These are phyloP conservation scores for Isabelozyma pseudorhagii DNA, from an alignment of 805 yeast species.

Conservation along the genomic window DNA sequence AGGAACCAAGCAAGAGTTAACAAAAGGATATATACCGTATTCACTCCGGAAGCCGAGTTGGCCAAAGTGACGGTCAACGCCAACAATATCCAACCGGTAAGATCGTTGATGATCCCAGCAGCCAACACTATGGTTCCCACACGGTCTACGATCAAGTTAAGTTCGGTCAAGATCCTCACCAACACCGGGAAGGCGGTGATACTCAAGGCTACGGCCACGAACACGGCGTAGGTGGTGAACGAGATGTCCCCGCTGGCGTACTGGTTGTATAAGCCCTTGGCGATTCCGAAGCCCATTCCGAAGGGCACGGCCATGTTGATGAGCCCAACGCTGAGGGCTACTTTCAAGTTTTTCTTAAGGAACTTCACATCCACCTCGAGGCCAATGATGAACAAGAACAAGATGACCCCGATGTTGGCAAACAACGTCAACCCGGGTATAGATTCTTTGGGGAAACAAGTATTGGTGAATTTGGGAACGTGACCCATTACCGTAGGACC, in stretches of 20 bases:
- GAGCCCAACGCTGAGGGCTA: constrained; percentile 67
- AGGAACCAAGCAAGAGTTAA: constrained; percentile 70
- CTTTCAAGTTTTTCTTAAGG: constrained; percentile 55
- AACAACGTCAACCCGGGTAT: constrained; percentile 62
- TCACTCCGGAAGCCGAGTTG: constrained; percentile 65
- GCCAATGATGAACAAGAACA: constrained; percentile 74
- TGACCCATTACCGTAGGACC: constrained; percentile 77
- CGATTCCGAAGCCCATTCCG: constrained; percentile 71
- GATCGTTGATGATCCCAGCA: constrained; percentile 79
- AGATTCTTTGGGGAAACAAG: constrained; percentile 63
- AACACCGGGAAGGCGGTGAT: constrained; percentile 85
- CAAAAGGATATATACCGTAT: constrained; percentile 65
- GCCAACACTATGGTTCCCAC: constrained; percentile 73
- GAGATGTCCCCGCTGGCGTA: constrained; percentile 36
- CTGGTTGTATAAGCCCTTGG: constrained; percentile 63
- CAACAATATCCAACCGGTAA: constrained; percentile 76
- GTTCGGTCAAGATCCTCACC: constrained; percentile 73
- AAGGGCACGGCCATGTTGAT: constrained; percentile 76
- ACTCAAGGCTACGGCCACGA: constrained; percentile 79
- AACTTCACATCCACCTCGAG: constrained; percentile 72
- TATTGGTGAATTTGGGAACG: constrained; percentile 61
- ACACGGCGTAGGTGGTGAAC: constrained; percentile 75
- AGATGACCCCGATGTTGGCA: constrained; percentile 72
- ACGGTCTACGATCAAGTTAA: constrained; percentile 65
- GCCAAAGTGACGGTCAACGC: constrained; percentile 77